A percentile compares a stretch with the other conserved stretches of the same genome.
Evolutionary conservation across 225 moss, liverwort and hornwort species (phyloP).

Genomic region (Bryoerythrophyllum caledonicum): DNA sequence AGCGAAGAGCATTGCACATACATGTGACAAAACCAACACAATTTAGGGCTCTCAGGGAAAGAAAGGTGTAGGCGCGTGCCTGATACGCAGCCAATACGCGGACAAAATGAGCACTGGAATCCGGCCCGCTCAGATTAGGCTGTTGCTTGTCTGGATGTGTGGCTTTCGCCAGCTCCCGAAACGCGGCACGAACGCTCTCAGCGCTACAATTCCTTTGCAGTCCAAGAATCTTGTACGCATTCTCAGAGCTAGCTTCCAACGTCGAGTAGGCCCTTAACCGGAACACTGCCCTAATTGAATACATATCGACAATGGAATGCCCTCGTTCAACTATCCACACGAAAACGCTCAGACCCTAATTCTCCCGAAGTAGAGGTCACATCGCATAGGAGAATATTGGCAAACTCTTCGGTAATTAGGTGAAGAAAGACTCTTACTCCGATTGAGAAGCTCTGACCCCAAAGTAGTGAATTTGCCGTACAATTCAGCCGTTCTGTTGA

Average conservation of each 20-base stretch:
- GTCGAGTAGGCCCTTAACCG: slow-evolving; percentile 33
- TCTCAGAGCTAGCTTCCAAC: slow-evolving; percentile 39
- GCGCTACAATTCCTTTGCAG: slow-evolving; percentile 50
- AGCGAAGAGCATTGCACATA: too few relatives aligned
- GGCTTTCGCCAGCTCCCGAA: slow-evolving; percentile 85
- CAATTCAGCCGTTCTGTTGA: too few relatives aligned
- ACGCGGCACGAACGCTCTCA: slow-evolving; percentile 59
- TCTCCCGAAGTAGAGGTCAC: too few relatives aligned
- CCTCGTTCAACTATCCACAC: too few relatives aligned
- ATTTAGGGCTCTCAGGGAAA: too few relatives aligned
- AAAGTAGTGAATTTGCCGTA: too few relatives aligned
- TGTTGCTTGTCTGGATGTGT: slow-evolving; percentile 96
- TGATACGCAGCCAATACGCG: slow-evolving; percentile 93
- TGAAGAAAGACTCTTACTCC: too few relatives aligned
- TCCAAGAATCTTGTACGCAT: slow-evolving; percentile 88
- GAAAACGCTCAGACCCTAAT: neutral
- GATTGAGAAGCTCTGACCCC: too few relatives aligned
- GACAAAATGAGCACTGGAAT: slow-evolving; percentile 72
- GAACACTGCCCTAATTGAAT: slow-evolving; percentile 12
- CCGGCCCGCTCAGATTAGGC: slow-evolving; percentile 27
- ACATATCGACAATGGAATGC: slow-evolving; percentile 17
- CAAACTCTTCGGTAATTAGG: too few relatives aligned
- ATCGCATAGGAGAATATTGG: too few relatives aligned
- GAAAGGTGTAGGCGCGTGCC: slow-evolving; percentile 37
- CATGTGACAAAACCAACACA: too few relatives aligned